Evolutionary conservation across 2,329 filamentous ascomycete genomes (phyloP).

Genomic region (Bipolaris gigantea): DNA sequence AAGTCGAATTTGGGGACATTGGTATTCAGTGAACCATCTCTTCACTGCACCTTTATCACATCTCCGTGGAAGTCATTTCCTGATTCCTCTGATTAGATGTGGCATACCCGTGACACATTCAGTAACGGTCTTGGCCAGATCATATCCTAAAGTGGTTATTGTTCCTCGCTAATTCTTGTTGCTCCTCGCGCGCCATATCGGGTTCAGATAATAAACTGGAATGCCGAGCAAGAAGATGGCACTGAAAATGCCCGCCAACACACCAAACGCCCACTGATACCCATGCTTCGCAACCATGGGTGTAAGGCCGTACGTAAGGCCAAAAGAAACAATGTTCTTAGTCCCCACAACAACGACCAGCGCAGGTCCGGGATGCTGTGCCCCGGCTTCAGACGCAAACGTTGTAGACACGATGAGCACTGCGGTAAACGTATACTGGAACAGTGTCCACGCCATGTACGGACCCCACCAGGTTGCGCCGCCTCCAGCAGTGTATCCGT

Average conservation of each 20-base stretch:
- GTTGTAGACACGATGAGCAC: background rate
- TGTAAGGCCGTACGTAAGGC: background rate
- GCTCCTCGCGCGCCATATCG: background rate
- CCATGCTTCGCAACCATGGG: constrained; percentile 3
- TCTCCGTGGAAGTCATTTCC: too few species aligned
- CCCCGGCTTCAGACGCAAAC: constrained; percentile 2
- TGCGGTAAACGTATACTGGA: background rate
- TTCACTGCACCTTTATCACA: too few species aligned
- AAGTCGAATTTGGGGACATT: too few species aligned
- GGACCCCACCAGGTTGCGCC: background rate
- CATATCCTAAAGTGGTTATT: background rate
- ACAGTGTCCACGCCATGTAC: constrained; percentile 3
- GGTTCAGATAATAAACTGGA: background rate
- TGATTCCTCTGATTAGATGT: too few species aligned
- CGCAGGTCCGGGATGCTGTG: constrained; percentile 2
- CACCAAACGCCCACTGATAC: constrained; percentile 2
- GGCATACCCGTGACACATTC: too few species aligned
- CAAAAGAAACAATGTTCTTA: constrained; percentile 5
- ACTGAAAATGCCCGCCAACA: background rate
- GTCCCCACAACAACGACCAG: constrained; percentile 2
- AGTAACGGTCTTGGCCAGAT: too few species aligned
- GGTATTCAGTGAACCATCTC: too few species aligned
- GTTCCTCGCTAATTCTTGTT: background rate
- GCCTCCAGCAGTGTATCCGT: background rate
- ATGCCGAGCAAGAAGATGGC: background rate